These are phyloP conservation scores for Cyclotella atomus DNA, from an alignment of 108 stramenopile species.

Conservation along the genomic window DNA sequence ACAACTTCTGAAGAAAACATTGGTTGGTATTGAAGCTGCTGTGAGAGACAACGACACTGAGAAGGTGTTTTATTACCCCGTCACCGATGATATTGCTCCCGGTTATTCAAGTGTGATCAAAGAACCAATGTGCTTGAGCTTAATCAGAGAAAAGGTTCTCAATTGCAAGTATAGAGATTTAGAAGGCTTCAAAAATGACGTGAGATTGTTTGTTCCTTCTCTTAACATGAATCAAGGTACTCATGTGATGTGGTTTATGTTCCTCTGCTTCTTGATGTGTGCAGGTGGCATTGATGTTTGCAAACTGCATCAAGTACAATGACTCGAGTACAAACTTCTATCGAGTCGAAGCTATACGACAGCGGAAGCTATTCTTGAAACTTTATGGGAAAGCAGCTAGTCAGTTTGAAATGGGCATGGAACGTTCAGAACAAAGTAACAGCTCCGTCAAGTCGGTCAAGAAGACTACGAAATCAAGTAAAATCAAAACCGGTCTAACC, in stretches of 20 bases:
- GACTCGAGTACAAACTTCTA: neutral
- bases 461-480: too few relatives aligned
- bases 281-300: neutral
- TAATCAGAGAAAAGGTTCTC: neutral
- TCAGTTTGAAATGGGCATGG: neutral
- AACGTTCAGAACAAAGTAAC: neutral
- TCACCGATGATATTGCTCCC: neutral
- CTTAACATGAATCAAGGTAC: neutral
- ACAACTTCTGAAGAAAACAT: neutral
- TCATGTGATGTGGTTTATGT: too few relatives aligned
- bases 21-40: neutral
- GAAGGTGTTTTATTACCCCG: neutral
- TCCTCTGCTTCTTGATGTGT: neutral
- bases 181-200: neutral
- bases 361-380: neutral
- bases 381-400: neutral
- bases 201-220: neutral
- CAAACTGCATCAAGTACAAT: constrained; percentile 6
- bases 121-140: neutral
- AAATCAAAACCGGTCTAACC: neutral
- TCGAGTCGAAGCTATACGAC: neutral
- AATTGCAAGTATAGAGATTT: neutral
- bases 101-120: neutral
- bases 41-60: neutral
- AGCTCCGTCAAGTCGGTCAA: too few relatives aligned